Conservation (phyloP, 495 filamentous ascomycete species). For the Aspergillus homomorphus region DNA sequence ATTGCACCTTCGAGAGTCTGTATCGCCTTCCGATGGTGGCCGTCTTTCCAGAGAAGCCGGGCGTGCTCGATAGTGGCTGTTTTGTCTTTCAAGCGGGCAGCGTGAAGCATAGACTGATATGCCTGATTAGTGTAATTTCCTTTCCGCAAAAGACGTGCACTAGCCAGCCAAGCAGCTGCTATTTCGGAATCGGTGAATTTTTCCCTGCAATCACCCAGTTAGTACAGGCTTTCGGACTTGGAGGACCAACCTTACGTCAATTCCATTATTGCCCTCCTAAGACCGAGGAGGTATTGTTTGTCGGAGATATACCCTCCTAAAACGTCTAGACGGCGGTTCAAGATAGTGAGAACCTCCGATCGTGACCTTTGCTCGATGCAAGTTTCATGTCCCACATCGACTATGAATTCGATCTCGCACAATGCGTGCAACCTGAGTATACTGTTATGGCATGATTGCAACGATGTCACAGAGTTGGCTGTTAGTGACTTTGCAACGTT, state of each 20-base stretch:
- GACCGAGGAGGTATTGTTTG: slow-evolving; percentile 90
- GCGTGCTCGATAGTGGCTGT: slow-evolving; percentile 92
- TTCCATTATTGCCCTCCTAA: slow-evolving; percentile 83
- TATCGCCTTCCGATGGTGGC: slow-evolving; percentile 92
- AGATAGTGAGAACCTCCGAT: slow-evolving; percentile 49
- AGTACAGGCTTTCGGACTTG: not conserved
- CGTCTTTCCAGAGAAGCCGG: slow-evolving; percentile 88
- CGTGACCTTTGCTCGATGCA: slow-evolving; percentile 27
- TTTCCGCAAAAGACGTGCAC: slow-evolving; percentile 82
- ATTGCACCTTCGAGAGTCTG: slow-evolving; percentile 84
- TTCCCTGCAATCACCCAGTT: slow-evolving; percentile 30
- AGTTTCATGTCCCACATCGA: slow-evolving; percentile 35
- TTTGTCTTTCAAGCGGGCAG: slow-evolving; percentile 75
- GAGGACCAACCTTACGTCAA: slow-evolving; percentile 39
- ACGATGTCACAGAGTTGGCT: slow-evolving; percentile 66
- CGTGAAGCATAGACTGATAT: slow-evolving; percentile 90
- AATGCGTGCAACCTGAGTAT: slow-evolving; percentile 84
- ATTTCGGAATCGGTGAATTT: slow-evolving; percentile 62
- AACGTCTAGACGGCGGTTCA: slow-evolving; percentile 75
- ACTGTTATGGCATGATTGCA: slow-evolving; percentile 75
- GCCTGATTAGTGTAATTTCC: slow-evolving; percentile 75
- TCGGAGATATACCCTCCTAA: slow-evolving; percentile 83
- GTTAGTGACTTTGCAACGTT: slow-evolving; percentile 71
- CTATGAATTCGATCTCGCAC: slow-evolving; percentile 81
- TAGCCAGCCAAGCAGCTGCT: slow-evolving; percentile 81